A percentile compares a stretch with the other conserved stretches of the same genome.
Evolutionary conservation across 2,329 filamentous ascomycete genomes (phyloP).

Genomic region (Penicillium sumatraense): DNA sequence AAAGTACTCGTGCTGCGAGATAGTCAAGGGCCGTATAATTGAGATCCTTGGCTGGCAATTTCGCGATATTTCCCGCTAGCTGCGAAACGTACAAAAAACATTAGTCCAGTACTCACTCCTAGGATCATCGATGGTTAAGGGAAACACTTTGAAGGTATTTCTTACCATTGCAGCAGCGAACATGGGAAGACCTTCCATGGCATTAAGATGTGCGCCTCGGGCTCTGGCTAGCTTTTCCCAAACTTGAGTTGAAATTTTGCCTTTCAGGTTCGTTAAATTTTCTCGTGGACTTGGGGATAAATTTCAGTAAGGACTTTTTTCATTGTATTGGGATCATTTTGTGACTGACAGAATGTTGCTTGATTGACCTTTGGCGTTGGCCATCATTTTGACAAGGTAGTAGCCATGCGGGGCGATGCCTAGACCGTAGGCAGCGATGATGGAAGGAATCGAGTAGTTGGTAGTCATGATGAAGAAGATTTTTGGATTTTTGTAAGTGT

Average conservation of each 20-base stretch:
- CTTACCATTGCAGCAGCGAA: conserved; percentile 39
- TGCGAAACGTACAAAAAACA: neutral
- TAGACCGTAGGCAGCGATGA: conserved; percentile 36
- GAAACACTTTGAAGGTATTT: neutral
- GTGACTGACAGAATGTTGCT: conserved; percentile 32
- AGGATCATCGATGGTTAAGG: too few species aligned
- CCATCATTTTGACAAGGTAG: conserved; percentile 37
- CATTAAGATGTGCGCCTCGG: conserved; percentile 40
- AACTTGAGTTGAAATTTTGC: conserved; percentile 27
- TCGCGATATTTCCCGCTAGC: conserved; percentile 40
- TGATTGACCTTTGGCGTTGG: conserved; percentile 31
- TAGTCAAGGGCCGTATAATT: conserved; percentile 40
- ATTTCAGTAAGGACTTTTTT: neutral
- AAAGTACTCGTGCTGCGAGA: conserved; percentile 35
- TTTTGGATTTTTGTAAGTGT: neutral
- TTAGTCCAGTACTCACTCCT: neutral
- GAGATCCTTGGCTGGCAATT: conserved; percentile 34
- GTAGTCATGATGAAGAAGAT: neutral
- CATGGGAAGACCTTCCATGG: conserved; percentile 38
- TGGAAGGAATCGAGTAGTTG: conserved; percentile 35
- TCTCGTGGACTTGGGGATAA: conserved; percentile 34
- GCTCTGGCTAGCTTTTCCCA: conserved; percentile 32
- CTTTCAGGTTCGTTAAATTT: conserved; percentile 35
- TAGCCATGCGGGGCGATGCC: conserved; percentile 36
- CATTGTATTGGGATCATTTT: neutral